Conservation (phyloP, 768 basidiomycete species). For the Suillus brevipes region DNA sequence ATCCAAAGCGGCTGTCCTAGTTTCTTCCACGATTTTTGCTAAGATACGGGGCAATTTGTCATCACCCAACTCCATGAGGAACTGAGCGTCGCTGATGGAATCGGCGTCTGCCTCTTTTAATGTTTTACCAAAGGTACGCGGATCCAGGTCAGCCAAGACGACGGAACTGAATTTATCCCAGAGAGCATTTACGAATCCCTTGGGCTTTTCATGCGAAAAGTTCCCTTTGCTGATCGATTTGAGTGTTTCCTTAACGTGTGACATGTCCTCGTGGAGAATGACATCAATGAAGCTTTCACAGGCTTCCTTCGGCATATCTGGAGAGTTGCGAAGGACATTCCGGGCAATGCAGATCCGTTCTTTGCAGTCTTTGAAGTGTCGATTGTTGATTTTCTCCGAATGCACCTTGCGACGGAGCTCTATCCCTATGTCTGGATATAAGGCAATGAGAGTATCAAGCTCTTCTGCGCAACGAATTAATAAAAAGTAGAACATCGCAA, state of each 20-base stretch:
- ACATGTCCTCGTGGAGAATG: conserved; percentile 2
- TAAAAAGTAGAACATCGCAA: background rate
- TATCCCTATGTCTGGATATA: conserved; percentile 18
- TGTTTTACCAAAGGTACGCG: background rate
- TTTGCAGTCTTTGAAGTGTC: conserved; percentile 15
- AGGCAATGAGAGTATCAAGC: conserved; percentile 6
- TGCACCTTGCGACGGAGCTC: background rate
- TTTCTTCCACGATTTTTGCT: background rate
- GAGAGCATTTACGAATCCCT: background rate
- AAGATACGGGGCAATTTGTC: conserved; percentile 11
- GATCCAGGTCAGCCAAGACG: background rate
- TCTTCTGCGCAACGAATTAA: conserved; percentile 8
- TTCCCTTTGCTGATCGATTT: background rate
- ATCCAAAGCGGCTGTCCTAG: background rate
- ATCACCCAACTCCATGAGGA: conserved; percentile 14
- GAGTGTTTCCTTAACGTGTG: conserved; percentile 3
- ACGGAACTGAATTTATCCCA: background rate
- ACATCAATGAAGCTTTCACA: conserved; percentile 5
- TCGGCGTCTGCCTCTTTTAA: conserved; percentile 2
- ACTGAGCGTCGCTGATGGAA: conserved; percentile 15
- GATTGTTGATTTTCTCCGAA: conserved; percentile 9
- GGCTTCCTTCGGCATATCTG: conserved; percentile 2
- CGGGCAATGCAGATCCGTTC: conserved; percentile 15
- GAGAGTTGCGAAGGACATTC: background rate
- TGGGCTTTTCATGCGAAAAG: background rate